Evolutionary conservation across 495 filamentous ascomycete genomes (phyloP), one percentile per base, ranked within the genome.

Genomic region (Amniculicola lignicola): DNA sequence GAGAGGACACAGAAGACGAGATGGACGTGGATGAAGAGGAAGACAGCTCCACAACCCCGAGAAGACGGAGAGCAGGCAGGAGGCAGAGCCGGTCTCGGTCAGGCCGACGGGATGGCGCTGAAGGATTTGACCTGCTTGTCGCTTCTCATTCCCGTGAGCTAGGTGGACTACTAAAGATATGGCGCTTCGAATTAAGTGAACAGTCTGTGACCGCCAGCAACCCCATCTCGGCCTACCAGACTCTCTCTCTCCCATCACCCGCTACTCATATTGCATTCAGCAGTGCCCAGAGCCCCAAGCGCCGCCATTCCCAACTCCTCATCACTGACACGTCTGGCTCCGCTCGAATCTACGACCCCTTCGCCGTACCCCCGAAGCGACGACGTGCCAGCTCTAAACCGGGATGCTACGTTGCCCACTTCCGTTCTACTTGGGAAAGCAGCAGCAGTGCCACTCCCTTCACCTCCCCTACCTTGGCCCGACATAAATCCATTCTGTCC

Each of bases 401-500:
- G 18, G 69, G 70, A 2, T 42, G 40, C 3, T 74, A 64, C 62
- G 18, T 70, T 7, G 45, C 62, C 2, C 35, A 66, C 24, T 70
- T 69, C 52, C 25, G 46, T 18, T 48, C 62, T 6, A 39, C 45
- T 7, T 67, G 63, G 29, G 52, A 52, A 10, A 15, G 18, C 2
- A 16, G 46, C 6, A 49, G 52, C 37, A 16, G 28, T 22, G 33
- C 44, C 31, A 19, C 38, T 12, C 19, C 37, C 16, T n/a, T n/a
- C n/a, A 37, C 33, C 31, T 36, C 31, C 15, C 46, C 62, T 6
- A 23, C 24, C 6, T 40, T 63, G 3, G 57, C 62, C 6, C 31
- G 53, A 18, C 81, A 91, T 28, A 96, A 95, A 66, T 80, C 79
- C 1, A 80, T 95, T 27, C 73, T 94, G n/a, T 85, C 84, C 53